These are phyloP conservation scores for Sedum album DNA, from an alignment of 164 flowering plant genomes.

Conservation along the genomic window DNA sequence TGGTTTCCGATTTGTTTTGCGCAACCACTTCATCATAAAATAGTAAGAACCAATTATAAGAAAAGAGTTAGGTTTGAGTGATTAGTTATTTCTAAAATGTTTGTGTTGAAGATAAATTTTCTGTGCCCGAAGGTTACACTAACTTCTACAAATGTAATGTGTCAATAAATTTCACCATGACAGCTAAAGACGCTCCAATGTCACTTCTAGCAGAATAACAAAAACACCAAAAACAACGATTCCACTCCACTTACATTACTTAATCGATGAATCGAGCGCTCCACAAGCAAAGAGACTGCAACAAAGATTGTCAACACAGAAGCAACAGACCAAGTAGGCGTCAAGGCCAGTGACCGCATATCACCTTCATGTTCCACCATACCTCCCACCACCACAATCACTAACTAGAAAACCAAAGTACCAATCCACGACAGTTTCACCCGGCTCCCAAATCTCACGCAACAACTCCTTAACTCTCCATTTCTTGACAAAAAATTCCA, in stretches of 20 bases:
- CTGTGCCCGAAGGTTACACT: not conserved
- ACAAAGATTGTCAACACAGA: slow-evolving; percentile 83
- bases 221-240: not conserved
- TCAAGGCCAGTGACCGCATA: slow-evolving; percentile 75
- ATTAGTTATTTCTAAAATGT: not conserved
- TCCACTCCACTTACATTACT: slow-evolving; percentile 54
- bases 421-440: not conserved
- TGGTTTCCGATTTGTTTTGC: slow-evolving; percentile 79
- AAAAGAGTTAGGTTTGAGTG: not conserved
- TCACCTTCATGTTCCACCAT: slow-evolving; percentile 45
- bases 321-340: slow-evolving; percentile 99
- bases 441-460: not conserved
- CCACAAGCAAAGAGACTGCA: slow-evolving; percentile 82
- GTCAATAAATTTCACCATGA: not conserved
- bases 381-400: not conserved
- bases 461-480: not conserved
- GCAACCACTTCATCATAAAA: slow-evolving; percentile 63
- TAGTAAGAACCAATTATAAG: slow-evolving; percentile 4
- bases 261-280: slow-evolving; percentile 82
- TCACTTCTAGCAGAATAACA: not conserved
- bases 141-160: not conserved
- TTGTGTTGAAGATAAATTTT: not conserved
- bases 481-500: not conserved
- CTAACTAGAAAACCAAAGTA: not conserved
- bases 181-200: not conserved